Evolutionary conservation across 1,284 basidiomycete species (phyloP).

Genomic region (Golubevia pallescens): DNA sequence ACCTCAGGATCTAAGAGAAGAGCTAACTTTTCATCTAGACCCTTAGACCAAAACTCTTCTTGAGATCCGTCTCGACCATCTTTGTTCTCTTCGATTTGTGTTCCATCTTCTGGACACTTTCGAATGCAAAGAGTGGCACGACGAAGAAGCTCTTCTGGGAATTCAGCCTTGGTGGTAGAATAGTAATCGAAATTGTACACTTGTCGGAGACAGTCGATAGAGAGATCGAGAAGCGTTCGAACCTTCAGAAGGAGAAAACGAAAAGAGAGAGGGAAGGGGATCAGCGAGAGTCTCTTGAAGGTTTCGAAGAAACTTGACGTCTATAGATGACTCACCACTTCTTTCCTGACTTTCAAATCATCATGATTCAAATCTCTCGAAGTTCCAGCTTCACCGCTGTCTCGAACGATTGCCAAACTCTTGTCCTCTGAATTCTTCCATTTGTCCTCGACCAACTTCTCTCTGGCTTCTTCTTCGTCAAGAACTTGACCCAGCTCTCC

Average conservation of each 20-base stretch:
- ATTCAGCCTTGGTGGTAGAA: conserved; percentile 47
- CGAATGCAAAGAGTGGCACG: conserved; percentile 34
- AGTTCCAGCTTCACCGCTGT: neutral
- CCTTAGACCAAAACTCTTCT: neutral
- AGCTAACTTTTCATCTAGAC: neutral
- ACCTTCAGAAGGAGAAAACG: neutral
- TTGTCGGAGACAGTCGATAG: conserved; percentile 44
- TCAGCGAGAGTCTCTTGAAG: neutral
- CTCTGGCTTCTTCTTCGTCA: neutral
- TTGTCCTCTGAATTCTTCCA: neutral
- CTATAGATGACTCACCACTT: neutral
- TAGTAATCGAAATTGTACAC: conserved; percentile 61
- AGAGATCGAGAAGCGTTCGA: conserved; percentile 31
- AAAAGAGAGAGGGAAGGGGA: neutral
- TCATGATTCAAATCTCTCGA: neutral
- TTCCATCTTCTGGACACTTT: conserved; percentile 22
- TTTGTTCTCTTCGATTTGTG: conserved; percentile 21
- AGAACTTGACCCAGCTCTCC: neutral
- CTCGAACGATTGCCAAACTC: neutral
- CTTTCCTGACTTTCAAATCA: neutral
- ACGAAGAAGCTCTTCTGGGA: conserved; percentile 50
- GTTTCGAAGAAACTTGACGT: neutral
- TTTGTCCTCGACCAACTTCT: neutral
- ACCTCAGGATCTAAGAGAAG: conserved; percentile 2
- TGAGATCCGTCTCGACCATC: conserved; percentile 10